These are phyloP conservation scores for Nicotiana benthamiana DNA, from an alignment of 257 asterid species.

Conservation along the genomic window DNA sequence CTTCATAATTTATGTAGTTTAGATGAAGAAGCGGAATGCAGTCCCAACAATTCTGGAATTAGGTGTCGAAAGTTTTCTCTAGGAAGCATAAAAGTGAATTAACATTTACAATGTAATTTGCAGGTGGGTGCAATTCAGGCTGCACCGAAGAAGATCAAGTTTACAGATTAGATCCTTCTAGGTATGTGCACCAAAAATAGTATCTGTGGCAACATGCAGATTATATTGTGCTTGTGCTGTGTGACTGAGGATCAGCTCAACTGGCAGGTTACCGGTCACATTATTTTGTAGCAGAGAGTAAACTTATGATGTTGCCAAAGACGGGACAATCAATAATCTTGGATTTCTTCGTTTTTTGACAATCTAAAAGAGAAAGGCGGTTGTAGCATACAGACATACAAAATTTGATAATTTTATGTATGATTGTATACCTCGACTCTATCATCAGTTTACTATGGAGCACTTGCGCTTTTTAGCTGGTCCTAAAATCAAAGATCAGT, in stretches of 20 bases:
- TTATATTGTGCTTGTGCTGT: neutral
- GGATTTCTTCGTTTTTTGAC: constrained; percentile 6
- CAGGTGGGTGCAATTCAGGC: constrained; percentile 60
- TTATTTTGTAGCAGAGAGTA: neutral
- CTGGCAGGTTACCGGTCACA: neutral
- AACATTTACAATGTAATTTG: neutral
- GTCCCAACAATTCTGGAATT: neutral
- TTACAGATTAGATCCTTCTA: constrained; percentile 24
- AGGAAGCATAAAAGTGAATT: neutral
- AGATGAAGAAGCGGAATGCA: neutral
- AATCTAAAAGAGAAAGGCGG: neutral
- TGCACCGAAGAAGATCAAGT: constrained; percentile 76
- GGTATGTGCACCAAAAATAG: neutral
- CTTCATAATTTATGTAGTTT: neutral
- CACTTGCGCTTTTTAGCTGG: neutral
- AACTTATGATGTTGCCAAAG: neutral
- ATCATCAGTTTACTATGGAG: neutral
- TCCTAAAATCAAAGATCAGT: too few relatives aligned
- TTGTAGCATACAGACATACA: neutral
- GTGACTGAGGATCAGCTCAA: neutral
- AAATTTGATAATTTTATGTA: neutral
- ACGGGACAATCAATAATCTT: neutral
- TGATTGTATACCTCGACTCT: neutral
- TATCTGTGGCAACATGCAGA: neutral
- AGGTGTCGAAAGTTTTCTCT: neutral